Evolutionary conservation across 768 basidiomycete genomes (phyloP).

Genomic region (Hypholoma sublateritium): DNA sequence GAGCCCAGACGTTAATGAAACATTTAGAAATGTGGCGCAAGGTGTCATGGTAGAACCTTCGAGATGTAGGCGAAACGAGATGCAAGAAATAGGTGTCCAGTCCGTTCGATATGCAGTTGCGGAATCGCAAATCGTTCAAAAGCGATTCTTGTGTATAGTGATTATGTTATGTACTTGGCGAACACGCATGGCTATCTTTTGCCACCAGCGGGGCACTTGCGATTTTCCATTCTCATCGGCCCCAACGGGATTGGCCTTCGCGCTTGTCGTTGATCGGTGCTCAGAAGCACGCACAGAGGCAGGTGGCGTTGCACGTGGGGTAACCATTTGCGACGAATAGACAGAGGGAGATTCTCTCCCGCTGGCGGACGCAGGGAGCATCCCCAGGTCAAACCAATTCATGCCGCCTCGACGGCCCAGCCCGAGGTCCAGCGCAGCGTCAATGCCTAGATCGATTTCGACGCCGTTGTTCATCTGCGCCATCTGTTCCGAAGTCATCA

Average conservation of each 20-base stretch:
- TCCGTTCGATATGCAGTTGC: neutral
- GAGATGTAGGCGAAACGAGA: neutral
- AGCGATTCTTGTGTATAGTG: slow-evolving; percentile 20
- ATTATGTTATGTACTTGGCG: slow-evolving; percentile 25
- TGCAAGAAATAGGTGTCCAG: neutral
- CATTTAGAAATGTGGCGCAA: neutral
- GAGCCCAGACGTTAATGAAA: neutral
- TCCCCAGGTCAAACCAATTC: slow-evolving; percentile 39
- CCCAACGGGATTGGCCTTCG: slow-evolving; percentile 18
- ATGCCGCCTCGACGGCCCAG: slow-evolving; percentile 35
- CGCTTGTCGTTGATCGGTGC: slow-evolving; percentile 23
- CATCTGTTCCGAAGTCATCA: slow-evolving; percentile 36
- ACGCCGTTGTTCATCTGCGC: slow-evolving; percentile 32
- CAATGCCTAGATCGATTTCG: slow-evolving; percentile 37
- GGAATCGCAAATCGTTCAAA: neutral
- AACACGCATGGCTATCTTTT: slow-evolving; percentile 25
- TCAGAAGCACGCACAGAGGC: slow-evolving; percentile 23
- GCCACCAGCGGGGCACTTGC: slow-evolving; percentile 29
- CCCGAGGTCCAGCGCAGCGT: slow-evolving; percentile 38
- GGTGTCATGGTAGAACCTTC: neutral
- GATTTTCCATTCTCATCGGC: slow-evolving; percentile 17
- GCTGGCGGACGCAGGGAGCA: slow-evolving; percentile 30
- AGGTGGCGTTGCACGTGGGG: slow-evolving; percentile 27
- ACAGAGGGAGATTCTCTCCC: slow-evolving; percentile 38
- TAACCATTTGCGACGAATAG: slow-evolving; percentile 35